These are phyloP conservation scores for Biscogniauxia marginata DNA, from an alignment of 2,329 filamentous ascomycete species.

Conservation along the genomic window DNA sequence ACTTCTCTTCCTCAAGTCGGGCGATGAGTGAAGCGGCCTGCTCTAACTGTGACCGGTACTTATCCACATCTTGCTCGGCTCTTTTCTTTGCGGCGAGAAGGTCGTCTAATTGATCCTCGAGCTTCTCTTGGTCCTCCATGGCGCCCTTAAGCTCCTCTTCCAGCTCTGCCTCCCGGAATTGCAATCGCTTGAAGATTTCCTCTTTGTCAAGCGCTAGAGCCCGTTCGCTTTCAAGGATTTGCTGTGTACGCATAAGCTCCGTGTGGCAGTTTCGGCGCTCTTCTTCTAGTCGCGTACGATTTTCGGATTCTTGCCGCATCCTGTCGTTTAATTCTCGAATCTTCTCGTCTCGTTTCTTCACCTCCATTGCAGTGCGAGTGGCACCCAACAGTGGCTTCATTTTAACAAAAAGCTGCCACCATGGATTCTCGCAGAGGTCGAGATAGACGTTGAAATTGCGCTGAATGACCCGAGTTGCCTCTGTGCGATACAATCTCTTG, in stretches of 20 bases:
- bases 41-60: slow-evolving; percentile 78
- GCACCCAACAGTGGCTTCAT: slow-evolving; percentile 95
- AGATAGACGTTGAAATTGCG: slow-evolving; percentile 91
- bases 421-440: slow-evolving; percentile 85
- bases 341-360: slow-evolving; percentile 92
- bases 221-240: slow-evolving; percentile 91
- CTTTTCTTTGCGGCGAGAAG: slow-evolving; percentile 86
- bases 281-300: slow-evolving; percentile 81
- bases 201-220: slow-evolving; percentile 97
- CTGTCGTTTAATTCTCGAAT: slow-evolving; percentile 84
- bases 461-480: slow-evolving; percentile 93
- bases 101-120: slow-evolving; percentile 91
- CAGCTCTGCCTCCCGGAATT: slow-evolving; percentile 85
- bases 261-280: slow-evolving; percentile 83
- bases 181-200: slow-evolving; percentile 96
- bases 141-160: slow-evolving; percentile 90
- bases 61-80: slow-evolving; percentile 80
- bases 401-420: slow-evolving; percentile 93
- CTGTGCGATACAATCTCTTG: slow-evolving; percentile 90
- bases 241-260: slow-evolving; percentile 86
- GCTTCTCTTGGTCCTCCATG: slow-evolving; percentile 87
- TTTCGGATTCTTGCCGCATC: slow-evolving; percentile 72
- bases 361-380: slow-evolving; percentile 86
- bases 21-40: slow-evolving; percentile 87
- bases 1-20: slow-evolving; percentile 83